A percentile compares a stretch with the other conserved stretches of the same genome.
Evolutionary conservation across 2,329 filamentous ascomycete species (phyloP).

Genomic region (Neocucurbitaria cava): DNA sequence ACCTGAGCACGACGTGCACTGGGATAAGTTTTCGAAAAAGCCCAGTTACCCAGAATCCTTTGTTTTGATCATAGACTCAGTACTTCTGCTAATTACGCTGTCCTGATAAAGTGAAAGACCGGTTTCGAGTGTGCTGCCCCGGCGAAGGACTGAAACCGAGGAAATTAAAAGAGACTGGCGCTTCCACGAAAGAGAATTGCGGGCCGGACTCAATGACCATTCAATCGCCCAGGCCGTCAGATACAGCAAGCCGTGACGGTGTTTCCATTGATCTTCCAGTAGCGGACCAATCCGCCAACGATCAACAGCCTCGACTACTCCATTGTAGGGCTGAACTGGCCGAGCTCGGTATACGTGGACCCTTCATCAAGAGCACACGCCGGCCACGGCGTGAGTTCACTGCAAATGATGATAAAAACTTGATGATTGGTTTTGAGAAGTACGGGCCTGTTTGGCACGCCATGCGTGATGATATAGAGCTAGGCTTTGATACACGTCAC

Average conservation of each 20-base stretch:
- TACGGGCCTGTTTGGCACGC: slow-evolving; percentile 67
- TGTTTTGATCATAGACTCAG: too few species aligned
- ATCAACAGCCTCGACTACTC: slow-evolving; percentile 16
- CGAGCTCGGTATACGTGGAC: slow-evolving; percentile 57
- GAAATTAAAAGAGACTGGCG: slow-evolving; percentile 50
- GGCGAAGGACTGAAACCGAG: slow-evolving; percentile 36
- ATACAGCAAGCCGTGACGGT: too few species aligned
- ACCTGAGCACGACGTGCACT: background rate
- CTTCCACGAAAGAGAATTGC: background rate
- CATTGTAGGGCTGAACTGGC: slow-evolving; percentile 44
- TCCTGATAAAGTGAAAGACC: slow-evolving; percentile 59
- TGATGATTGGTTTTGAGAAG: slow-evolving; percentile 65
- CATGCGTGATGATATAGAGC: slow-evolving; percentile 62
- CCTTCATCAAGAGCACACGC: slow-evolving; percentile 58
- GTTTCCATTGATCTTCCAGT: background rate
- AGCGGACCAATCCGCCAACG: too few species aligned
- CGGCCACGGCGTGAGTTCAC: slow-evolving; percentile 64
- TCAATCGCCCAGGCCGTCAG: background rate
- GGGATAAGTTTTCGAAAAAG: background rate
- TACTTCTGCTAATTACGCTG: background rate
- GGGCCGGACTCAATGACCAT: background rate
- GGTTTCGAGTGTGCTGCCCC: slow-evolving; percentile 64
- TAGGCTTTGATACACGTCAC: slow-evolving; percentile 60
- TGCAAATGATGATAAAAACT: slow-evolving; percentile 62
- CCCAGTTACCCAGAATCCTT: background rate